Conservation (phyloP, 2,329 filamentous ascomycete genomes). For the Dothideomycetidae sp. region DNA sequence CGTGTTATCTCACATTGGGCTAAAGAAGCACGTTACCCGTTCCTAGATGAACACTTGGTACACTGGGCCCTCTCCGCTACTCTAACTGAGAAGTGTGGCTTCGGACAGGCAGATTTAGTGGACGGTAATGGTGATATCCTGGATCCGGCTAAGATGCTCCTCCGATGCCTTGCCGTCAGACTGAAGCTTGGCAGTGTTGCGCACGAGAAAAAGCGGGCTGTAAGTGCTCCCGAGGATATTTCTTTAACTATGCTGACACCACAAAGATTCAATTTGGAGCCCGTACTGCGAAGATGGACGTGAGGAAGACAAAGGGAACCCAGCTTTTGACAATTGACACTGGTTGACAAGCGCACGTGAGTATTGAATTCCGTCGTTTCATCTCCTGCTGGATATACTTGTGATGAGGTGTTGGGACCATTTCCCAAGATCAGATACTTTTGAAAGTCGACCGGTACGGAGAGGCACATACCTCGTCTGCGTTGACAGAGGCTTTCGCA, state of each 20-base stretch:
- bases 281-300: conserved; percentile 35
- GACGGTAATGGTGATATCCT: conserved; percentile 27
- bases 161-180: conserved; percentile 62
- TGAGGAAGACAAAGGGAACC: conserved; percentile 34
- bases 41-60: conserved; percentile 76
- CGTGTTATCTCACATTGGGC: conserved; percentile 81
- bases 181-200: conserved; percentile 60
- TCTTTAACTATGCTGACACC: conserved; percentile 8
- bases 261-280: conserved; percentile 30
- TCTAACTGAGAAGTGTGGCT: conserved; percentile 79
- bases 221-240: conserved; percentile 29
- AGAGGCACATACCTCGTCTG: too few species aligned
- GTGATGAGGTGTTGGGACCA: background rate
- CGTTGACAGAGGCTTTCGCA: too few species aligned
- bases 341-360: too few species aligned
- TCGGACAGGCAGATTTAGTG: conserved; percentile 29
- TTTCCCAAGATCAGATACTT: background rate
- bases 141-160: conserved; percentile 66
- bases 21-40: conserved; percentile 80
- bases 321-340: conserved; percentile 25
- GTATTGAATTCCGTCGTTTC: too few species aligned
- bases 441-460: too few species aligned
- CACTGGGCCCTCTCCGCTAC: conserved; percentile 60
- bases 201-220: conserved; percentile 82
- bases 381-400: too few species aligned